These are phyloP conservation scores for Penicillium aurantiogriseum DNA, from an alignment of 2,329 filamentous ascomycete genomes.

Conservation along the genomic window DNA sequence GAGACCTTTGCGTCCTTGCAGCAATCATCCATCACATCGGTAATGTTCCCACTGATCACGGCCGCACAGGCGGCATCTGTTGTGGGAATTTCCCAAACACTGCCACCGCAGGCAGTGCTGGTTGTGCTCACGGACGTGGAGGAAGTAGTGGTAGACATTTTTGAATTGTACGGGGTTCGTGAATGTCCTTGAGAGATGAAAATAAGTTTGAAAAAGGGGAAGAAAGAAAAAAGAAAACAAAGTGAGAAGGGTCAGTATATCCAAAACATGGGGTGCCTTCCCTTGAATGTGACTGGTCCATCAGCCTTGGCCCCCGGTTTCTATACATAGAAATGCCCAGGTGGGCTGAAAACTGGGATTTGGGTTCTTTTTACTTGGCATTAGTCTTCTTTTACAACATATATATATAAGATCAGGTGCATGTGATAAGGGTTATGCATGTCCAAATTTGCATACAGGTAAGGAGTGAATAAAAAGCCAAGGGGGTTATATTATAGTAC, in stretches of 20 bases:
- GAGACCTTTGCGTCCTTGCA: conserved; percentile 47
- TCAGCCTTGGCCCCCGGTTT: neutral
- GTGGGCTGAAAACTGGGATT: neutral
- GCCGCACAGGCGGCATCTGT: conserved; percentile 49
- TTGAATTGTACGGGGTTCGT: neutral
- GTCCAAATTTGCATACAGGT: neutral
- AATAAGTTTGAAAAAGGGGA: neutral
- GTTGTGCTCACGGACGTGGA: conserved; percentile 20
- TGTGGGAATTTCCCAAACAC: conserved; percentile 46
- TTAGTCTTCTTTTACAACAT: neutral
- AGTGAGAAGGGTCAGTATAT: neutral
- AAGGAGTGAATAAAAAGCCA: neutral
- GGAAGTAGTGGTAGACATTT: conserved; percentile 23
- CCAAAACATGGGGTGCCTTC: conserved; percentile 2
- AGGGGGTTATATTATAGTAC: neutral
- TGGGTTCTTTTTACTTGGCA: neutral
- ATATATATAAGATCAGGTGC: neutral
- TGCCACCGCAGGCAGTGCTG: conserved; percentile 24
- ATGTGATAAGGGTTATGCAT: conserved; percentile 3
- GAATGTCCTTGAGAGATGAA: neutral
- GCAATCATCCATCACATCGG: conserved; percentile 47
- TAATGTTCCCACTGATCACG: conserved; percentile 41
- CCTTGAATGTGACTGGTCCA: conserved; percentile 3
- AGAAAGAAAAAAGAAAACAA: neutral
- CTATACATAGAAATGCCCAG: conserved; percentile 9